These are phyloP conservation scores for Saturnispora besseyi DNA, from an alignment of 805 yeast genomes.

Conservation along the genomic window DNA sequence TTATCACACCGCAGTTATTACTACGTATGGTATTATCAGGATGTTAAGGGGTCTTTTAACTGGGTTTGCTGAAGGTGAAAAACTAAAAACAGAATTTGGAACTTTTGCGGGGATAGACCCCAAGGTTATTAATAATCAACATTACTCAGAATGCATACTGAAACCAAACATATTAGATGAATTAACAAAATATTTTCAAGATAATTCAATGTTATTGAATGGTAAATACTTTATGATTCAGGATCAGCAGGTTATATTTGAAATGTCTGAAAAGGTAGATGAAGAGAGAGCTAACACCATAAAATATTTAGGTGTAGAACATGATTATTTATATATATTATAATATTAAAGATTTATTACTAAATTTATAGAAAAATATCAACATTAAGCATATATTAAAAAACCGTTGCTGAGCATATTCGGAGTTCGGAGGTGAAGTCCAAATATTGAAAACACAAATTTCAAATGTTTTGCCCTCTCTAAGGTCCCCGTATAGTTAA, in stretches of 20 bases:
- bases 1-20: constrained; percentile 8
- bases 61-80: constrained; percentile 18
- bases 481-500: too few relatives aligned
- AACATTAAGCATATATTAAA: background rate
- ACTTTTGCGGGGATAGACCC: constrained; percentile 12
- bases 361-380: background rate
- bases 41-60: constrained; percentile 10
- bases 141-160: background rate
- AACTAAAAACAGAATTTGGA: constrained; percentile 8
- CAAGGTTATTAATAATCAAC: background rate
- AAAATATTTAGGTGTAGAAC: background rate
- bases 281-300: background rate
- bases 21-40: constrained; percentile 17
- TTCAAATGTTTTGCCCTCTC: too few relatives aligned
- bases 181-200: background rate
- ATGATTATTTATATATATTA: background rate
- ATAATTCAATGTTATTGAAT: background rate
- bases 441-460: background rate
- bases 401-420: background rate
- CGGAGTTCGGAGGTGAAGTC: background rate
- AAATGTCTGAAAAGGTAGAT: background rate
- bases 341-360: background rate
- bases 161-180: background rate
- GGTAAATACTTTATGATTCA: background rate
- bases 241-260: constrained; percentile 1